A percentile compares a stretch with the other conserved stretches of the same genome.
Conservation (phyloP, 441 rosid genomes). For the Gossypium gossypioides region DNA sequence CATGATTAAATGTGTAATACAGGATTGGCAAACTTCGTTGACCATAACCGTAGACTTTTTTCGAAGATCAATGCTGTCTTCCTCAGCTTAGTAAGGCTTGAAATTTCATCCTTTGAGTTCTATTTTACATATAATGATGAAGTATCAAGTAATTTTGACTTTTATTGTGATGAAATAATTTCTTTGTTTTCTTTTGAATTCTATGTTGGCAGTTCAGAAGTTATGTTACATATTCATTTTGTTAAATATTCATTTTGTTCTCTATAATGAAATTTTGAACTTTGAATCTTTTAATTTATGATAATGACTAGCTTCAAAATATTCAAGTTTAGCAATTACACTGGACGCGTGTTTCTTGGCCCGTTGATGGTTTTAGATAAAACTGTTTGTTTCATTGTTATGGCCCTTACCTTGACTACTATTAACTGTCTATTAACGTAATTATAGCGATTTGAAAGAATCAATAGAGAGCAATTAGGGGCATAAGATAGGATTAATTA, state of each 20-base stretch:
- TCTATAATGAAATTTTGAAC: background rate
- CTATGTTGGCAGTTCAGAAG: background rate
- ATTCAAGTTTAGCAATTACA: background rate
- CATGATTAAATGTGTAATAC: conserved; percentile 26
- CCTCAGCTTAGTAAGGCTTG: conserved; percentile 66
- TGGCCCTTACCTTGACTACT: background rate
- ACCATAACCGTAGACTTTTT: conserved; percentile 56
- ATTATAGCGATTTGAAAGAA: background rate
- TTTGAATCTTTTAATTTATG: background rate
- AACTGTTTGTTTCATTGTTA: background rate
- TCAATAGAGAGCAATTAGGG: background rate
- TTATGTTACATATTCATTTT: background rate
- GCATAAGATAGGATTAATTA: background rate
- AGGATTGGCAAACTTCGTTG: conserved; percentile 65
- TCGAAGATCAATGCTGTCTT: conserved; percentile 55
- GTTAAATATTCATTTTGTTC: background rate
- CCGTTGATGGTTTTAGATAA: background rate
- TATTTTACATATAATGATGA: background rate
- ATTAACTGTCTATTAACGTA: background rate
- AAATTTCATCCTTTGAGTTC: conserved; percentile 12
- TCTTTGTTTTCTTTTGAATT: background rate
- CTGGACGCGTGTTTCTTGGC: background rate
- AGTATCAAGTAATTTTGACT: background rate
- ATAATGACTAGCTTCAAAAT: background rate
- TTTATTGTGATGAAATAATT: background rate